Base-by-base conservation (phyloP, 1,284 basidiomycete genomes). In the Ustilago sp. region DNA sequence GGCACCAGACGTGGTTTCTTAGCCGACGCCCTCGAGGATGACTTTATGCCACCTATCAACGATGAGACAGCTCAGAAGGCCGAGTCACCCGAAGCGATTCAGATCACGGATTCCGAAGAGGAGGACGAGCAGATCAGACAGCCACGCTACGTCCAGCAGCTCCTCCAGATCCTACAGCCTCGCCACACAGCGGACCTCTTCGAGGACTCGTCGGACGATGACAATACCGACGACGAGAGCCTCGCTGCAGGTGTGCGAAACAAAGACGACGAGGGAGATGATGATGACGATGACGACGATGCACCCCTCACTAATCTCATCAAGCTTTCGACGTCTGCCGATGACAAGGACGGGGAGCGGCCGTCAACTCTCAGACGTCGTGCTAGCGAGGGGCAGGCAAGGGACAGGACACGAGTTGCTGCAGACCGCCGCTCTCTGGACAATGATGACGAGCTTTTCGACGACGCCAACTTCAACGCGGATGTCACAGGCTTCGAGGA, bases 241-340 rank as follows among this genome's bases (percentile, higher is more conserved):
- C 8, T 39, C 38, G 53, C 8, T 58, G 19, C 34, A 8, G 39
- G 7, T 58, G 35, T 32, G 23, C 23, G 23, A 28, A 28, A 28
- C 54, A 17, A 15, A 13, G 23, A 48, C 19, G 28, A 35, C 51
- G 13, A 34, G 8, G 4, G 15, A n/a, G 41, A 36, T n/a, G 9
- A 5, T 2, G 31, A 35, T 15, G 59, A 60, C 31, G n/a, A 34
- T 15, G 59, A 60, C 15, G 59, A 61, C 13, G 59, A 61, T 38
- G 9, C 35, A 3, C 59, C 59, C 7, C 51, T 61, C 19, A 11
- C 19, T 8, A 19, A 53, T 7, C 51, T 53, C 2, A 31, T 61
- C 31, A 38, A 53, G 34, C 19, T 19, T 4, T 38, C 47, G 9
- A 8, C 36, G 11, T 8, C 23, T n/a, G 13, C 32, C 9, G 15